Base-by-base conservation (phyloP, 176 grass and related monocot species). In the Aegilops bicornis region DNA sequence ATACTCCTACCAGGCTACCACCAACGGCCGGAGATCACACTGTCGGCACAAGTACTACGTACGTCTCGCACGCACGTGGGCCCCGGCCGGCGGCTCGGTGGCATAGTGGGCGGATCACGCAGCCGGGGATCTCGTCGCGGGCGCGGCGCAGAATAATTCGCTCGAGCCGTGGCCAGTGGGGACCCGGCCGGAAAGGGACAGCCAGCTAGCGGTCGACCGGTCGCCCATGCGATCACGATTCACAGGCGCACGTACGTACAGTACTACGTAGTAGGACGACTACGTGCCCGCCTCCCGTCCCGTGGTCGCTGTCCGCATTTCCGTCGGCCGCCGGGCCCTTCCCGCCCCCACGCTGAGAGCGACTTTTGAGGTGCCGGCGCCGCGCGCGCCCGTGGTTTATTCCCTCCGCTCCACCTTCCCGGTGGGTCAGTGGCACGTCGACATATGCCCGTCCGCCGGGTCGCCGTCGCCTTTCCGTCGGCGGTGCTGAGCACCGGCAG, bases 121-220 rank as follows among this genome's bases (percentile, higher is more conserved):
- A 6, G 65, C 66, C 6, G 45, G 22, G 89, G 80, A 79, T 83
- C 80, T 76, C 66, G 67, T 37, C 70, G 79, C 17, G 73, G 68
- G 15, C 5, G 48, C 32, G 83, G 71, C 67, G 79, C 17, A 84
- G 74, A 90, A 87, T 83, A 56, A 87, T 83, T 56, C 84, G 80
- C 64, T 43, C 4, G 58, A 59, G 84, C 89, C 66, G 79, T 54
- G 32, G 32, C 32, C 30, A 2, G 30, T 31, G 30, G 30, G 73
- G 64, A 31, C 30, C 30, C 3, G 30, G 69, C 7, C 27, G 20
- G 60, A 50, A 4, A 48, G 29, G 6, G 32, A 36, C 15, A 1
- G 14, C 0, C 64, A 23, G 52, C 20, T 48, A 23, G 27, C 20
- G 79, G 17, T 56, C 52, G 64, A 33, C 64, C 64, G 30, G 64